phyloP scores from a whole-genome alignment of 176 grass and related monocot genomes.

The Avena eriantha region DNA sequence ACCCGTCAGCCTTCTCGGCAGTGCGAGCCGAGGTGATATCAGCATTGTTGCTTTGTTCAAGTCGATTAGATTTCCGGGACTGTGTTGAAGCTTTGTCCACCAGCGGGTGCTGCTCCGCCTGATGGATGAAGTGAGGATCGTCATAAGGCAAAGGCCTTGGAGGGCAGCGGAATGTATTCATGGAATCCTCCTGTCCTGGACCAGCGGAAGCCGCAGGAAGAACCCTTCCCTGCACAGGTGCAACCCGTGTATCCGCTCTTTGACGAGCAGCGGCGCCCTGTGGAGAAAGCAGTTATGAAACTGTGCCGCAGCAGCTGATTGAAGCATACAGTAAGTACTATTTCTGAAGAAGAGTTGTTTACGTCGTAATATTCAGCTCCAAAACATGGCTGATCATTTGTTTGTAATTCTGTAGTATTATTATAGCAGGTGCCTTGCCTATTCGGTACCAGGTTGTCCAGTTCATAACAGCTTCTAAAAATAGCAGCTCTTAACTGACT shows the following conservation, averaged over 20 bases:
- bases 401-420: neutral
- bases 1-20: slow-evolving; percentile 22
- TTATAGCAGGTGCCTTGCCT: slow-evolving; percentile 4
- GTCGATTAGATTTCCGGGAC: slow-evolving; percentile 39
- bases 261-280: slow-evolving; percentile 57
- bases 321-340: neutral
- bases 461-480: slow-evolving; percentile 35
- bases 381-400: neutral
- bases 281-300: slow-evolving; percentile 25
- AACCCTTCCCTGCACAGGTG: slow-evolving; percentile 54
- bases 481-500: slow-evolving; percentile 4
- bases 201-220: slow-evolving; percentile 22
- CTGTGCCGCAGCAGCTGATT: neutral
- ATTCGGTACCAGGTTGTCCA: neutral
- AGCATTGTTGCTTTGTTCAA: slow-evolving; percentile 39
- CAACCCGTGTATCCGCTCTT: slow-evolving; percentile 57
- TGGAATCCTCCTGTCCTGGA: slow-evolving; percentile 36
- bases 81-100: slow-evolving; percentile 47
- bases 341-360: neutral
- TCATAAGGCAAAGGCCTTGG: slow-evolving; percentile 80
- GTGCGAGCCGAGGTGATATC: slow-evolving; percentile 39
- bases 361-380: neutral
- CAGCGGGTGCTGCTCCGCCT: neutral
- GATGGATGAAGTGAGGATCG: slow-evolving; percentile 61
- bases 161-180: slow-evolving; percentile 62